Evolutionary conservation across 305 asterid species (phyloP), one percentile per base, ranked within the genome.

Genomic region (Galium porrigens): DNA sequence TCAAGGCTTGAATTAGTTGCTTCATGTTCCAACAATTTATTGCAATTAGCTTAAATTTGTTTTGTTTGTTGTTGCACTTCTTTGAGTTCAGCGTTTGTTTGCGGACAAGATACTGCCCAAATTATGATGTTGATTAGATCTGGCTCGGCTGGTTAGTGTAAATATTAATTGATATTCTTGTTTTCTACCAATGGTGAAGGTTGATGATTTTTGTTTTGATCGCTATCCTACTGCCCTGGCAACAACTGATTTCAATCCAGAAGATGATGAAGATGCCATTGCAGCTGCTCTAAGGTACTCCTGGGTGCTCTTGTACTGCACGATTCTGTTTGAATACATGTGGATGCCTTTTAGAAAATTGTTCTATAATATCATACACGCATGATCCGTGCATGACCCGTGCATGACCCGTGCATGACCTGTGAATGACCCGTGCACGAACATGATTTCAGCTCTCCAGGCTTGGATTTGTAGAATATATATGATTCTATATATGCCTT

Each of bases 251-350:
- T 79, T 69, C 64, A 71, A 76, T 71, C 66, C 68, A 51, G 89
- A 68, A 54, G 56, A 74, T 57, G 81, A 70, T 46, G 58, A 71
- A 36, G 73, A 73, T 46, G 62, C 76, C 71, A 68, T 49, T 60
- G 44, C 63, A 20, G 65, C 79, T 55, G 77, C 74, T 64, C 74
- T 73, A 67, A 84, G 95, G 94, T 88, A 82, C 67, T 41, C 49
- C 44, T 18, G 56, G 34, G 41, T 15, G 52, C 25, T 56, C 32
- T 62, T 48, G 5, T 41, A 60, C 51, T 36, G 7, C 18, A 18
- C 51, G 5, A n/a, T 3, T 11, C 51, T 25, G 12, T 17, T 3
- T 18, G 17, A 20, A 20, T 39, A 0, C 25, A 37, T 20, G 20
- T 27, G 5, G 10, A 41, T 20, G 52, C 27, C 30, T 41, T 10